Percentiles rank a stretch among this genome's conserved stretches.
Conservation (phyloP, 2,329 filamentous ascomycete species). For the Metarhizium humberi region DNA sequence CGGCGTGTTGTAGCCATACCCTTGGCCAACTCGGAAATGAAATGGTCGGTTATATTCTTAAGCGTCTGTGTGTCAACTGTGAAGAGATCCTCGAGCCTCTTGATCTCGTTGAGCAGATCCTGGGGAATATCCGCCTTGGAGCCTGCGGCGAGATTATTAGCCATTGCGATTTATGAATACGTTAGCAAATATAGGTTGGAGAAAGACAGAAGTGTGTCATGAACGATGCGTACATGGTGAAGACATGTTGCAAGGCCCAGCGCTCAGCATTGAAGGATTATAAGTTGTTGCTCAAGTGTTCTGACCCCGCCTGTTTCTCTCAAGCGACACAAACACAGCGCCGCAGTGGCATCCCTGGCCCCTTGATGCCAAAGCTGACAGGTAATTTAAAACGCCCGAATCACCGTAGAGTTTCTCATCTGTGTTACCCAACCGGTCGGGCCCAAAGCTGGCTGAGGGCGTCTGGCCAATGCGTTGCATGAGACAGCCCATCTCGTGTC, state of each 20-base stretch:
- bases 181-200: not conserved
- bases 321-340: not conserved
- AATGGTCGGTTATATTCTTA: constrained; percentile 85
- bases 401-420: not conserved
- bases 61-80: constrained; percentile 69
- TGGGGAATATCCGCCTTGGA: constrained; percentile 88
- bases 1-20: constrained; percentile 34
- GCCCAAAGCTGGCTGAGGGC: not conserved
- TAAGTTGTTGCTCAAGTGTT: not conserved
- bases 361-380: not conserved
- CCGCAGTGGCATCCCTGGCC: not conserved
- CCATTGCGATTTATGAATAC: not conserved
- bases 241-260: not conserved
- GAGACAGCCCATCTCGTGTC: not conserved
- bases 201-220: not conserved
- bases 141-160: constrained; percentile 40
- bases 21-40: constrained; percentile 79
- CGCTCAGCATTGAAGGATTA: not conserved
- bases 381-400: not conserved
- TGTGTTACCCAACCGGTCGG: not conserved
- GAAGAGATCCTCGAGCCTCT: constrained; percentile 75
- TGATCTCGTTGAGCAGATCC: constrained; percentile 71
- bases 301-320: not conserved
- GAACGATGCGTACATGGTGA: not conserved
- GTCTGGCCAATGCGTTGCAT: not conserved